Base-by-base conservation (phyloP, 179 eudicot species). In the Dionaea muscipula region DNA sequence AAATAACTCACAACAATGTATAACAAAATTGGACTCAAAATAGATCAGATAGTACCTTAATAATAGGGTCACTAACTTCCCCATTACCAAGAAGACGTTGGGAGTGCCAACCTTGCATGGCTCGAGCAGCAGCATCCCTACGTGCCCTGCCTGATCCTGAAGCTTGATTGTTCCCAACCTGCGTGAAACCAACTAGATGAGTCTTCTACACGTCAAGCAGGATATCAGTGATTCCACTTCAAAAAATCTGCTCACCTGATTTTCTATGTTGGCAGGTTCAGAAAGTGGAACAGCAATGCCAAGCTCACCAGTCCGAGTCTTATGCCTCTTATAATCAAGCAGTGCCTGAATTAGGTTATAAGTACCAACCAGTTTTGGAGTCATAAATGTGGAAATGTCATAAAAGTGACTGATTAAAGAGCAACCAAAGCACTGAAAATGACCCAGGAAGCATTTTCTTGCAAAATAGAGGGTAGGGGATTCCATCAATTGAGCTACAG, bases 51-150 rank as follows among this genome's bases (percentile, higher is more conserved):
- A 21, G 19, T 38, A 81, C 84, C 81, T 78, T 78, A 21, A 81
- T 76, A 55, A 73, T 72, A 48, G 84, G 77, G 43, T 76, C 80
- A 55, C 81, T 83, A 74, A 81, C 84, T 62, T 81, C 87, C 51
- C 87, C 84, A 72, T 78, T 81, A 47, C 87, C 75, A 57, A 72
- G 75, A 71, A 70, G 74, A 54, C 80, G 83, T 53, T 76, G 80
- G 56, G 82, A 75, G 61, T 76, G 80, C 84, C 87, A 78, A 59
- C 87, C 84, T 68, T 81, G 87, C 87, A 74, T 81, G 31, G 87
- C 87, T 61, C 84, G 84, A 74, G 87, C 76, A 19, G 82, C 87
- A 57, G 84, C 79, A 69, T 78, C 82, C 51, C 82, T 64, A 59
- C 84, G 72, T 53, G 79, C 81, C 71, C 84, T 81, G 27, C 87